These are phyloP conservation scores for Phycomyces blakesleeanus DNA, from an alignment of 192 early-diverging fungal species.

Conservation along the genomic window DNA sequence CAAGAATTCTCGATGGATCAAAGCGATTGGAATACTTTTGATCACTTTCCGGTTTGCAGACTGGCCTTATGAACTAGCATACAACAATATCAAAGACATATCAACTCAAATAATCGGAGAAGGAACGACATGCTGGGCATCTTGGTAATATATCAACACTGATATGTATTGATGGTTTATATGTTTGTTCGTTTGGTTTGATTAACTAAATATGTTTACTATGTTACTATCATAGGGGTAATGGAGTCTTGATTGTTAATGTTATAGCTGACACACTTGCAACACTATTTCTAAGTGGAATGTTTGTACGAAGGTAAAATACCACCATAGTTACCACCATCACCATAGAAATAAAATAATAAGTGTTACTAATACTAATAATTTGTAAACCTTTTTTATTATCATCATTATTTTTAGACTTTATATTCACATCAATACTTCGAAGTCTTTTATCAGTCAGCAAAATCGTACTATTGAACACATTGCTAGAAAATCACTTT, in stretches of 20 bases:
- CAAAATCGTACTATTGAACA: conserved; percentile 27
- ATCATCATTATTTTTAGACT: conserved; percentile 10
- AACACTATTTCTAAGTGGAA: conserved; percentile 33
- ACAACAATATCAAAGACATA: conserved; percentile 5
- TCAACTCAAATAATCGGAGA: background rate
- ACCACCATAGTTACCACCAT: no score
- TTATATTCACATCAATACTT: conserved; percentile 20
- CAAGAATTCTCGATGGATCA: conserved; percentile 11
- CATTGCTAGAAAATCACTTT: conserved; percentile 30
- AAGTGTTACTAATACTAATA: background rate
- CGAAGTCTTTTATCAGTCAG: conserved; percentile 5
- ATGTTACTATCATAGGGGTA: conserved; percentile 17
- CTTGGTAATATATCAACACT: background rate
- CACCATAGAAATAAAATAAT: no score
- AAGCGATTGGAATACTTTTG: conserved; percentile 15
- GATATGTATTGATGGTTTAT: no score
- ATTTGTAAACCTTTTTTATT: background rate
- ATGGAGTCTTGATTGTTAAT: conserved; percentile 31
- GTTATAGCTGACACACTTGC: conserved; percentile 30
- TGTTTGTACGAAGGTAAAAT: conserved; percentile 34
- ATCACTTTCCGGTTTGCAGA: conserved; percentile 22
- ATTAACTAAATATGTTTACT: background rate
- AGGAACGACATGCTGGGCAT: conserved; percentile 19
- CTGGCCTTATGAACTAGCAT: conserved; percentile 26
- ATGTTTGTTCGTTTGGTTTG: background rate